A percentile compares a stretch with the other conserved stretches of the same genome.
phyloP scores from a whole-genome alignment of 495 filamentous ascomycete species.

The Ramalina peruviana region DNA sequence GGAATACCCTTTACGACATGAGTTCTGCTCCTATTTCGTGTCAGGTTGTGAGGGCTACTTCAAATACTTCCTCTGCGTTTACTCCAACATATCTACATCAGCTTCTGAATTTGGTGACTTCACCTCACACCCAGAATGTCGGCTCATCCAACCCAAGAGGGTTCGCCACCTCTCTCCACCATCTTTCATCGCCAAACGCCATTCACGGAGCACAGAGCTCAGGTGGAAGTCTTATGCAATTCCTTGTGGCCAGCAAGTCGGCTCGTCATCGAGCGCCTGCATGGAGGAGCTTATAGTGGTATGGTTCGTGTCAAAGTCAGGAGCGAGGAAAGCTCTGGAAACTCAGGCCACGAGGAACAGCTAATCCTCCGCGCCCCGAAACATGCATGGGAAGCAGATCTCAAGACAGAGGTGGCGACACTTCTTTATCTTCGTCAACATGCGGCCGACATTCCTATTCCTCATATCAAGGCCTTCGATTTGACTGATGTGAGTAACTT shows the following conservation, averaged over 20 bases:
- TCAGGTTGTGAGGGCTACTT: too few relatives aligned
- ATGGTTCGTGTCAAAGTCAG: background rate
- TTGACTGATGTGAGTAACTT: slow-evolving; percentile 9
- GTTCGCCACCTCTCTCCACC: background rate
- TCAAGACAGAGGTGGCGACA: slow-evolving; percentile 36
- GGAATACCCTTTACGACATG: too few relatives aligned
- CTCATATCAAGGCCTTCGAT: slow-evolving; percentile 32
- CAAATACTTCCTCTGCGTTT: too few relatives aligned
- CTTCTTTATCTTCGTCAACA: slow-evolving; percentile 27
- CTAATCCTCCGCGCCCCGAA: background rate
- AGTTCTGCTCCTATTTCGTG: too few relatives aligned
- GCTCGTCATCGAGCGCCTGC: slow-evolving; percentile 1
- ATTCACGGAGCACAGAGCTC: background rate
- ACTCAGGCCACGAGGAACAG: background rate
- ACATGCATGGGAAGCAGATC: background rate
- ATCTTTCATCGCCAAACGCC: background rate
- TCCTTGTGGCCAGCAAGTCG: background rate
- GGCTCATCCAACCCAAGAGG: too few relatives aligned
- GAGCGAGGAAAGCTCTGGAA: background rate
- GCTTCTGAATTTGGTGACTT: too few relatives aligned
- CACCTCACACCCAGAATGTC: too few relatives aligned
- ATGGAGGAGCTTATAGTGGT: slow-evolving; percentile 1
- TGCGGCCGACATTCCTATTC: slow-evolving; percentile 32
- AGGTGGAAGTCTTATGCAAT: slow-evolving; percentile 1
- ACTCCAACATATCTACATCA: too few relatives aligned